phyloP scores from a whole-genome alignment of 768 basidiomycete genomes.

The Pulveroboletus sp. region DNA sequence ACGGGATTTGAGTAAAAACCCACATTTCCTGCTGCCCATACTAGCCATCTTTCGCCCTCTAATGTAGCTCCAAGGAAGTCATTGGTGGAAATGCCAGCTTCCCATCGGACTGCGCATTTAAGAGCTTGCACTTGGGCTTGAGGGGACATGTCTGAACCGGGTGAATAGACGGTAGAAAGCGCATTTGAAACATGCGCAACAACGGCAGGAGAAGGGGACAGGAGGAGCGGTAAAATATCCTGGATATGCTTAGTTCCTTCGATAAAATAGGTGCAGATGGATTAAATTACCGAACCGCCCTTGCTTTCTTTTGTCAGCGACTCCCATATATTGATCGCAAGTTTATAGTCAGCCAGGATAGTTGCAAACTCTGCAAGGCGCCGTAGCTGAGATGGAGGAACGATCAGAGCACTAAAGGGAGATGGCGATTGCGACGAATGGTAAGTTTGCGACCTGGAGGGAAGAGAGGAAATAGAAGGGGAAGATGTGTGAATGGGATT shows the following conservation, averaged over 20 bases:
- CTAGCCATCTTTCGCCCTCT: conserved; percentile 82
- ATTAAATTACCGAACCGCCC: conserved; percentile 66
- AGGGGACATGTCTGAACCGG: conserved; percentile 47
- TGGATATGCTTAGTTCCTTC: conserved; percentile 28
- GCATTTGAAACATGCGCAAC: conserved; percentile 60
- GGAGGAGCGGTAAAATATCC: conserved; percentile 78
- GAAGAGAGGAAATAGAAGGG: conserved; percentile 34
- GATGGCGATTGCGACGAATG: conserved; percentile 30
- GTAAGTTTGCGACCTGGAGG: conserved; percentile 36
- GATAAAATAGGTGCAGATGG: not conserved
- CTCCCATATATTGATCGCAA: conserved; percentile 84
- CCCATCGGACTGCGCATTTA: conserved; percentile 72
- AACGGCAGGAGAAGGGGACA: conserved; percentile 61
- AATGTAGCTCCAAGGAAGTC: conserved; percentile 57
- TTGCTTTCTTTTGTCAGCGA: conserved; percentile 80
- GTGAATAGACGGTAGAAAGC: conserved; percentile 43
- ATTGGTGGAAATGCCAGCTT: conserved; percentile 49
- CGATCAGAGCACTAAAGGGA: conserved; percentile 11
- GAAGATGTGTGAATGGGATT: conserved; percentile 36
- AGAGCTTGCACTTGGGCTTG: conserved; percentile 66
- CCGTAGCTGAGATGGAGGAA: conserved; percentile 64
- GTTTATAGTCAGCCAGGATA: conserved; percentile 82
- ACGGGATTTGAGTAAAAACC: conserved; percentile 24
- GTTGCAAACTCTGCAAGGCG: conserved; percentile 97
- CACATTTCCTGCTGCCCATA: conserved; percentile 81